Evolutionary conservation across 1,284 basidiomycete genomes (phyloP).

Genomic region (Apiotrichum akiyoshidainum): DNA sequence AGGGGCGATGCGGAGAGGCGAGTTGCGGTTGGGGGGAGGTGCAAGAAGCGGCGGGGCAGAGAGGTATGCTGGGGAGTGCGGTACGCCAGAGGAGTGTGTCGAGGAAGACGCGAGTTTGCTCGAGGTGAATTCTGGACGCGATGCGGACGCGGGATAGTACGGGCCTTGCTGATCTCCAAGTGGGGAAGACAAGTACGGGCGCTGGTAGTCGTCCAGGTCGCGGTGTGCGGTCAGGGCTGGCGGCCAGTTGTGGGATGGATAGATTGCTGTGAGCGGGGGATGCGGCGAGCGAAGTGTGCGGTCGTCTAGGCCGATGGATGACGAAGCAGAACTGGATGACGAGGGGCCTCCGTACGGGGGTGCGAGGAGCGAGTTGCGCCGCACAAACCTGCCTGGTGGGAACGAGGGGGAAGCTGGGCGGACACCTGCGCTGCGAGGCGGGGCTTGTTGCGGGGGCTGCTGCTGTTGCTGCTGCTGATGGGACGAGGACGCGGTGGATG

Average conservation of each 20-base stretch:
- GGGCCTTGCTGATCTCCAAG: conserved; percentile 15
- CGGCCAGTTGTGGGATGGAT: conserved; percentile 25
- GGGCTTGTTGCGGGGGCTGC: neutral
- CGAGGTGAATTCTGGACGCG: conserved; percentile 10
- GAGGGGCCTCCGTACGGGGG: conserved; percentile 6
- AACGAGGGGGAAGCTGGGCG: conserved; percentile 4
- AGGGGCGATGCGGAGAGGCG: conserved; percentile 40
- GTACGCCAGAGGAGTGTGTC: conserved; percentile 13
- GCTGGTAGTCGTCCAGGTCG: conserved; percentile 10
- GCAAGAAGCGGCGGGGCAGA: conserved; percentile 15
- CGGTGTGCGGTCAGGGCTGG: conserved; percentile 7
- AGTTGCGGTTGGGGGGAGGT: conserved; percentile 9
- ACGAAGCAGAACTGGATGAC: conserved; percentile 21
- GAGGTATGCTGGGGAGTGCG: conserved; percentile 14
- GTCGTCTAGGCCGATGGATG: conserved; percentile 25
- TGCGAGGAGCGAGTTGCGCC: conserved; percentile 1
- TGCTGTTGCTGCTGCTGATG: neutral
- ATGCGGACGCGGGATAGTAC: conserved; percentile 1
- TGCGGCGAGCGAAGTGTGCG: conserved; percentile 41
- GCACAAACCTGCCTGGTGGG: conserved; percentile 1
- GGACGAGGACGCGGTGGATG: neutral
- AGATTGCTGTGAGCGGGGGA: conserved; percentile 42
- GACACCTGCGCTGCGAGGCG: conserved; percentile 9
- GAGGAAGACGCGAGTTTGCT: conserved; percentile 9
- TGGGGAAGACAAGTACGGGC: conserved; percentile 21